Conservation (phyloP, 768 basidiomycete genomes). For the Boletellus sp. region DNA sequence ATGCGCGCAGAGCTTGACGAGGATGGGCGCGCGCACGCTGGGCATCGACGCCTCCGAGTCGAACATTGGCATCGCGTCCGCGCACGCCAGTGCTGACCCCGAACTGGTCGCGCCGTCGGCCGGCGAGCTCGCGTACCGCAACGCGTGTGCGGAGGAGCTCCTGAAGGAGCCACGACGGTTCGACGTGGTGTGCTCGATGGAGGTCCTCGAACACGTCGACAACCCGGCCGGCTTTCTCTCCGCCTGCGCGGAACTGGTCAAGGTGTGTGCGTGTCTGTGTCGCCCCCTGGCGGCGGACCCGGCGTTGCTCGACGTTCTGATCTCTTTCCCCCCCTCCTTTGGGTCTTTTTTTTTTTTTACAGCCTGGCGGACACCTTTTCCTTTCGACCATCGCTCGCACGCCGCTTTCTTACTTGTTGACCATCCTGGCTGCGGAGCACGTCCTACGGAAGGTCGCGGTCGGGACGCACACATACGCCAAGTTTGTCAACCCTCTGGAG, state of each 20-base stretch:
- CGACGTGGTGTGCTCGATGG: slow-evolving; percentile 96
- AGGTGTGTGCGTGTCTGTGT: slow-evolving; percentile 48
- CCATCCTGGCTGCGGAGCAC: slow-evolving; percentile 78
- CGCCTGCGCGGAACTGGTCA: slow-evolving; percentile 79
- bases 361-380: slow-evolving; percentile 97
- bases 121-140: slow-evolving; percentile 57
- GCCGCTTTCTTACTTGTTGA: slow-evolving; percentile 64
- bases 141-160: slow-evolving; percentile 73
- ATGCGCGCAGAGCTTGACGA: slow-evolving; percentile 65
- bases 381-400: slow-evolving; percentile 93
- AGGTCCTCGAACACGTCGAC: slow-evolving; percentile 96
- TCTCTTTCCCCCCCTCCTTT: not conserved
- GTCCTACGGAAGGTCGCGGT: slow-evolving; percentile 72
- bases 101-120: slow-evolving; percentile 37
- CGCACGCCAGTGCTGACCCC: slow-evolving; percentile 80
- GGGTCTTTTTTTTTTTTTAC: no score
- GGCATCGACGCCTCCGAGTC: slow-evolving; percentile 90
- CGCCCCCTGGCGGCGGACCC: not conserved
- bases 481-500: slow-evolving; percentile 86
- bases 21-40: slow-evolving; percentile 81
- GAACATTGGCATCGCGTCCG: slow-evolving; percentile 80
- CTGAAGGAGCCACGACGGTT: slow-evolving; percentile 61
- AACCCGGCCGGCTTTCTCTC: slow-evolving; percentile 82
- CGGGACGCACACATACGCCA: slow-evolving; percentile 90
- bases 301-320: slow-evolving; percentile 4